Evolutionary conservation across 495 filamentous ascomycete species (phyloP), one percentile per base, ranked within the genome.

Genomic region (Tuber umbilicatum): DNA sequence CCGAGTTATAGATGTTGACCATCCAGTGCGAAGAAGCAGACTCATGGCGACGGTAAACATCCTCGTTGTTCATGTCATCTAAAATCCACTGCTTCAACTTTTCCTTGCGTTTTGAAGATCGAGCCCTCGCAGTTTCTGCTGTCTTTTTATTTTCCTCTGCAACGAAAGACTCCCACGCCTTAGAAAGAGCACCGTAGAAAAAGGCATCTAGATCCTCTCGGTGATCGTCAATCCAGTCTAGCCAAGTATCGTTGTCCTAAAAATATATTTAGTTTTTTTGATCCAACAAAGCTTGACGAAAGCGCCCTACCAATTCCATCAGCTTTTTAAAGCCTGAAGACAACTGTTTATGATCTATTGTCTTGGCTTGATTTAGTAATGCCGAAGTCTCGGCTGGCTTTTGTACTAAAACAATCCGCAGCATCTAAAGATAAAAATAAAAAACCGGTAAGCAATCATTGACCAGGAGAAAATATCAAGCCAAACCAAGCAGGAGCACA

Each of bases 381-480:
- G 85, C 85, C 1, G 90, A 86, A 38, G 91, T 91, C 77, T 96
- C 94, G n/a, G 90, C 86, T 0, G 94, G 93, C 82, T 96, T 97
- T 80, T 98, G 95, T 1, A 97, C 93, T 3, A 98, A 87, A 74
- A 97, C 88, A 72, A 97, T 92, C 47, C 95, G 89, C 90, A 94
- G 95, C 60, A 82, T 81, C 80, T 82, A 70, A 27, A 60, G 7
- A 47, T 27, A 16, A 75, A 69, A 31, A 31, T 19, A 35, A 39
- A n/a, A n/a, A 9, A 16, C 40, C 12, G 6, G 40, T 71, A 71
- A 40, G 40, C 17, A 71, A 72, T 47, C 42, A 72, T 64, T 31
- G 27, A 9, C 27, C 12, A 12, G 35, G 50, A 60, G 14, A 74
- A n/a, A 27, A 37, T 14, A 37, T 41, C 27, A n/a, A 55, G 12